These are phyloP conservation scores for Fusarium sp. DNA, from an alignment of 2,329 filamentous ascomycete species.

Conservation along the genomic window DNA sequence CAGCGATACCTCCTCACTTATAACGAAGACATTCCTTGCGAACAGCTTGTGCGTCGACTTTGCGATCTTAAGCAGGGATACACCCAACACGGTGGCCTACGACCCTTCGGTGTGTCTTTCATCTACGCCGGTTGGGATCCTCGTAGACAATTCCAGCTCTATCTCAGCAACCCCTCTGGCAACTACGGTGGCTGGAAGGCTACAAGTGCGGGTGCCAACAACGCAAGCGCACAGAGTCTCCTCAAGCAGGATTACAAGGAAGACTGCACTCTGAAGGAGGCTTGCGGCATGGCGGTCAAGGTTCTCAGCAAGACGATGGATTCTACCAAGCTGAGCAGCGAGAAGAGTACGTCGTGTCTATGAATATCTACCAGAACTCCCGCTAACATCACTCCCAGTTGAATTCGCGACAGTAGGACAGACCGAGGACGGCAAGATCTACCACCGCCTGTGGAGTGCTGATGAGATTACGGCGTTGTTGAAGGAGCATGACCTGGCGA, in stretches of 20 bases:
- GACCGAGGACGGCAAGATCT: constrained; percentile 94
- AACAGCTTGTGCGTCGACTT: constrained; percentile 94
- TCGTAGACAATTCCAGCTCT: constrained; percentile 96
- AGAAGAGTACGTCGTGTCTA: constrained; percentile 79
- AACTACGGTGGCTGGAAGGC: constrained; percentile 99
- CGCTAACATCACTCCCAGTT: constrained; percentile 62
- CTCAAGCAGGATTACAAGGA: constrained; percentile 99
- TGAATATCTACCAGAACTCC: background rate
- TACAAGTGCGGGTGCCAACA: constrained; percentile 96
- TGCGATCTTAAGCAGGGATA: constrained; percentile 99
- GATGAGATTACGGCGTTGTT: constrained; percentile 95
- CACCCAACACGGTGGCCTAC: constrained; percentile 97
- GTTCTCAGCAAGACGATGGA: constrained; percentile 99
- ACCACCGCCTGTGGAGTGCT: constrained; percentile 95
- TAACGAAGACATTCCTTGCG: constrained; percentile 99
- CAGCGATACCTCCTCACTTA: constrained; percentile 98
- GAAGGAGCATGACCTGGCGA: constrained; percentile 94
- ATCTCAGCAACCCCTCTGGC: constrained; percentile 97
- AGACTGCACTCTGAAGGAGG: constrained; percentile 94
- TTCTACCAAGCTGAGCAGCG: constrained; percentile 96
- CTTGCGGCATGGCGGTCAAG: constrained; percentile 97
- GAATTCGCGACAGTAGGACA: constrained; percentile 98
- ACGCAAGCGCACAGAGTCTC: constrained; percentile 94
- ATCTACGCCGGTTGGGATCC: constrained; percentile 99
- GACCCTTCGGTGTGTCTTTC: constrained; percentile 98